Base-by-base conservation (phyloP, 108 stramenopile species). In the Nannochloropsis oceanica region DNA sequence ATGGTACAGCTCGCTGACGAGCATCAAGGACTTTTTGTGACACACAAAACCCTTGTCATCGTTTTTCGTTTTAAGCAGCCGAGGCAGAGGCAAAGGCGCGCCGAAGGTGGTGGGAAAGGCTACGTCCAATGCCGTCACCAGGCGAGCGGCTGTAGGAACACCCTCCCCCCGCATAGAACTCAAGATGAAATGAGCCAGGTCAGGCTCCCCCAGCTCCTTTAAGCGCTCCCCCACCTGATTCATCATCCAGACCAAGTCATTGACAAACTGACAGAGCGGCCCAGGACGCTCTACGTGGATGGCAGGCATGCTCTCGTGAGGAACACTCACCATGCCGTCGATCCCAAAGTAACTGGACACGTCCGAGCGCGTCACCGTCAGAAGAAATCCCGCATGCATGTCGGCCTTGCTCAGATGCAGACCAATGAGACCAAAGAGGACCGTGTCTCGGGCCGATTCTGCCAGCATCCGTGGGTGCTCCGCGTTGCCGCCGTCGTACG, bases 381-480 rank as follows among this genome's bases (percentile, higher is more conserved):
- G 18, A n/a, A 73, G 59, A 73, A 73, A 73, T 18, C 59, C 59
- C 18, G 59, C 59, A 18, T n/a, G 59, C n/a, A 73, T 7, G n/a
- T 73, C 59, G 18, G 59, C n/a, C 86, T 81, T 86, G 50, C 82
- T 82, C 24, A 86, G 50, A 50, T 86, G 86, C 42, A 81, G 46
- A 13, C 86, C 86, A n/a, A 86, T 86, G 10, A 86, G 81, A 2
- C 86, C 86, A 59, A 86, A 86, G 12, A 82, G 81, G 22, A 82
- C 81, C 43, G 86, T 34, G 25, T 86, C 82, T 0, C 82, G 81
- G n/a, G 59, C 86, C 34, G 43, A 50, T 73, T 73, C 59, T 0
- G 22, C n/a, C 5, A 73, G 59, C 18, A 73, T 18, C 22, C 59
- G 22, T n/a, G 59, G n/a, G 18, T 73, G 59, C 7, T n/a, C n/a